These are phyloP conservation scores for Kregervanrija delftensis DNA, from an alignment of 805 yeast species.

Conservation along the genomic window DNA sequence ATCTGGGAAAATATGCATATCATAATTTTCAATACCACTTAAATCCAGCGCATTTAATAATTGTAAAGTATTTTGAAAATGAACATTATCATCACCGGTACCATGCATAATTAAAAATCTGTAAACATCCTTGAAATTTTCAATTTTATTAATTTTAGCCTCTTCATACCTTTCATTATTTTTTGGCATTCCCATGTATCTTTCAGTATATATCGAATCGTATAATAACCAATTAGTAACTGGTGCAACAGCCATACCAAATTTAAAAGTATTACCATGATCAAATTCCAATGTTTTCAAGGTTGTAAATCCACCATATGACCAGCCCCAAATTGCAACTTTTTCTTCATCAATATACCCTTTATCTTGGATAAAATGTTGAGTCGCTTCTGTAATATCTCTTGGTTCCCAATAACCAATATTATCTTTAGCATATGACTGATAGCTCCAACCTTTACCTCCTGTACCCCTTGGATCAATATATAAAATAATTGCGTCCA, in stretches of 20 bases:
- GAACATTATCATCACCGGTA: conserved; percentile 81
- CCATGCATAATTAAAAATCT: conserved; percentile 74
- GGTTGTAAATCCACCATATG: conserved; percentile 77
- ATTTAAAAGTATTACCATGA: conserved; percentile 53
- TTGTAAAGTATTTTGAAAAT: conserved; percentile 60
- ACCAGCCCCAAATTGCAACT: conserved; percentile 84
- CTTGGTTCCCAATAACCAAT: conserved; percentile 76
- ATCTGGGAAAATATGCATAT: conserved; percentile 86
- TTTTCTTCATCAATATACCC: conserved; percentile 43
- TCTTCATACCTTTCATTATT: conserved; percentile 47
- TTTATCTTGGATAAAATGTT: conserved; percentile 40
- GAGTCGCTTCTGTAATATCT: conserved; percentile 49
- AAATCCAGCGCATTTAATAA: conserved; percentile 54
- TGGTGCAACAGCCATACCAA: conserved; percentile 80
- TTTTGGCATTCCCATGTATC: conserved; percentile 58
- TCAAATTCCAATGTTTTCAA: conserved; percentile 69
- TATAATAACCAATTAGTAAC: conserved; percentile 74
- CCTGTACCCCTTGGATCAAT: conserved; percentile 83
- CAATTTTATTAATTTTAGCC: conserved; percentile 35
- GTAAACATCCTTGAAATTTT: conserved; percentile 38
- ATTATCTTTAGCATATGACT: conserved; percentile 45
- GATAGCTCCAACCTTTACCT: conserved; percentile 65
- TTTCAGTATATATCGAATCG: conserved; percentile 74
- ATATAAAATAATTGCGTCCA: conserved; percentile 55
- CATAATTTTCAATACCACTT: conserved; percentile 59